A percentile compares a stretch with the other conserved stretches of the same genome.
These are phyloP conservation scores for Apiospora sp. DNA, from an alignment of 2,329 filamentous ascomycete species.

Conservation along the genomic window DNA sequence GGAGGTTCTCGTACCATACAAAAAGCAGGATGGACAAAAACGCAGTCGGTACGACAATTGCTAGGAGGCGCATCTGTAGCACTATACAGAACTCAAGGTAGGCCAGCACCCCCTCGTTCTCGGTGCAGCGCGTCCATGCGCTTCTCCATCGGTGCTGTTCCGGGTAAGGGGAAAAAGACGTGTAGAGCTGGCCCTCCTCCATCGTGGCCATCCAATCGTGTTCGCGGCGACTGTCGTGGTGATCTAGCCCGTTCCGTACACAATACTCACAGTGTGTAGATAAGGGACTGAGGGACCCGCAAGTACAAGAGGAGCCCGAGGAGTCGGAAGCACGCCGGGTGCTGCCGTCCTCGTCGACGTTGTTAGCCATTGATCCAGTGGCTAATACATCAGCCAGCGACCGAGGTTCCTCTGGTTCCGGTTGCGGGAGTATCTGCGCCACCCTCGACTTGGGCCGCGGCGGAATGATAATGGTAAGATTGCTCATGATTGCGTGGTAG, in stretches of 20 bases:
- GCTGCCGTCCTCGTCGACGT: background rate
- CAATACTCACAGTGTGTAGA: conserved; percentile 2
- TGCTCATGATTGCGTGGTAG: background rate
- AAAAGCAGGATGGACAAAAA: conserved; percentile 31
- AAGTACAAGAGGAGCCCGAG: background rate
- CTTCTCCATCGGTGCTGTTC: background rate
- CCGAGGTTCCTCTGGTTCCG: background rate
- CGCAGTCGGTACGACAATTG: conserved; percentile 29
- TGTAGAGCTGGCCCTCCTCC: conserved; percentile 1
- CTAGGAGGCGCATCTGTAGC: conserved; percentile 35
- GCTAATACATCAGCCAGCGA: background rate
- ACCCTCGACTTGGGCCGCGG: background rate
- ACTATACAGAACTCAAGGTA: conserved; percentile 31
- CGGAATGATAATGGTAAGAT: background rate
- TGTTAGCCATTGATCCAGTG: background rate
- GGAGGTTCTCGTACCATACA: background rate
- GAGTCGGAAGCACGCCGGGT: background rate
- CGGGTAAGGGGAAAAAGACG: background rate
- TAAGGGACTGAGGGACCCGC: background rate
- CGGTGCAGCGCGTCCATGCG: conserved; percentile 28
- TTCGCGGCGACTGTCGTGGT: background rate
- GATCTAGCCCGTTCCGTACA: background rate
- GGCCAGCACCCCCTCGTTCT: conserved; percentile 28
- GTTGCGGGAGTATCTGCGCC: background rate
- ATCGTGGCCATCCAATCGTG: background rate